phyloP scores from a whole-genome alignment of 1,139 yeast species.

The Pichia terricola region DNA sequence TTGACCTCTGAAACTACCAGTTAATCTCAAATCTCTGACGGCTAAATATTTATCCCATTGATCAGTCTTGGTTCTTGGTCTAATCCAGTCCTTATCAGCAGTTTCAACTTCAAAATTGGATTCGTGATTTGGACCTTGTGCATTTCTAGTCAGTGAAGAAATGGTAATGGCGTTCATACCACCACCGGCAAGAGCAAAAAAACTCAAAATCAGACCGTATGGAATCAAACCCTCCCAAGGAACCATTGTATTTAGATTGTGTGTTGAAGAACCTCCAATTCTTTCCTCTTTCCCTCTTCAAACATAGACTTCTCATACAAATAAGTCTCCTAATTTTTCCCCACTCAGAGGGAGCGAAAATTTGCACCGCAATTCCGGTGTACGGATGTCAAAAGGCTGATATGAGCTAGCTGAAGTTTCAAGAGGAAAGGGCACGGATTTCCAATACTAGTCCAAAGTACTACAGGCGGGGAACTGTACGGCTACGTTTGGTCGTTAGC shows the following conservation, averaged over 20 bases:
- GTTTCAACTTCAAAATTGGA: conserved; percentile 19
- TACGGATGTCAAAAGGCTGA: background rate
- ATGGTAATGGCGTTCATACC: conserved; percentile 29
- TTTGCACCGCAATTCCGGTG: background rate
- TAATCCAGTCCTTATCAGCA: conserved; percentile 26
- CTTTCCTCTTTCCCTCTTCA: background rate
- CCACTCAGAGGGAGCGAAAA: background rate
- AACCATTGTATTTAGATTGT: conserved; percentile 32
- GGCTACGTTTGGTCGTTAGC: no score
- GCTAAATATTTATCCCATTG: conserved; percentile 40
- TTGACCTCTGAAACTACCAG: conserved; percentile 68
- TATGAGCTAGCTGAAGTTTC: no score
- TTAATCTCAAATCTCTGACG: conserved; percentile 66
- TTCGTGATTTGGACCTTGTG: conserved; percentile 25
- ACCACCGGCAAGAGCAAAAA: conserved; percentile 44
- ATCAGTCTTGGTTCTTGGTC: conserved; percentile 46
- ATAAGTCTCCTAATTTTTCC: background rate
- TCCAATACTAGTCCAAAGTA: no score
- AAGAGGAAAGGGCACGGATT: no score
- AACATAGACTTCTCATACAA: background rate
- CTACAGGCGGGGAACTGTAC: no score
- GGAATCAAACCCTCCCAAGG: conserved; percentile 69
- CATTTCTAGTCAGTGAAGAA: conserved; percentile 23
- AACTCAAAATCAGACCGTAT: conserved; percentile 50
- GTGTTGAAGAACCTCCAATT: no score